Evolutionary conservation across 176 grass and related monocot genomes (phyloP).

Genomic region (Paspalum notatum): DNA sequence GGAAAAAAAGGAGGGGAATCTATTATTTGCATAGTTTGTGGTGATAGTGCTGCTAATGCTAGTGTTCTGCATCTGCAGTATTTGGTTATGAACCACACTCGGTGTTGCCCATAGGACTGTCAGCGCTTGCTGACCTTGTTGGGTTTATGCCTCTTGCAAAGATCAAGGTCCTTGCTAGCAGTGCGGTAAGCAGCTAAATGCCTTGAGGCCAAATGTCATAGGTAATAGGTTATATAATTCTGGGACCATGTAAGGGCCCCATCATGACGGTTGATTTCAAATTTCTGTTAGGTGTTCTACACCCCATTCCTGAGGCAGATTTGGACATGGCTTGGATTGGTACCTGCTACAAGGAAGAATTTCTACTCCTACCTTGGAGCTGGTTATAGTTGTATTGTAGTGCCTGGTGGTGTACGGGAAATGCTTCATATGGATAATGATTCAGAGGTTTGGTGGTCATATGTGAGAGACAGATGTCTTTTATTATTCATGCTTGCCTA

Average conservation of each 20-base stretch:
- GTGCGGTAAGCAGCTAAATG: constrained; percentile 65
- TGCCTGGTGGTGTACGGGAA: constrained; percentile 89
- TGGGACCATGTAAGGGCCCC: not conserved
- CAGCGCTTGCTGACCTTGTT: constrained; percentile 51
- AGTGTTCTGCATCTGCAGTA: constrained; percentile 48
- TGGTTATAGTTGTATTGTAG: constrained; percentile 71
- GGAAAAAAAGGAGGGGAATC: not conserved
- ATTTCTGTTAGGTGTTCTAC: constrained; percentile 74
- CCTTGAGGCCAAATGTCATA: not conserved
- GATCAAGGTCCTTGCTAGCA: constrained; percentile 83
- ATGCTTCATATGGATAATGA: constrained; percentile 84
- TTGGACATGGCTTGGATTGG: constrained; percentile 87
- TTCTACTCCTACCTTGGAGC: constrained; percentile 66
- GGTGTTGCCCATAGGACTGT: constrained; percentile 73
- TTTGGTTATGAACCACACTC: constrained; percentile 93
- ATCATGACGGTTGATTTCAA: not conserved
- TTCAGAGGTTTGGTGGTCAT: constrained; percentile 58
- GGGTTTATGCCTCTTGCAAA: constrained; percentile 83
- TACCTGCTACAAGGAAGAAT: constrained; percentile 78
- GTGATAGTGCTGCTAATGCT: not conserved
- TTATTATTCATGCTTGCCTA: not conserved
- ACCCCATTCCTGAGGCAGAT: constrained; percentile 91
- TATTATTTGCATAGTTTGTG: constrained; percentile 20
- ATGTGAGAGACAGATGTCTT: not conserved
- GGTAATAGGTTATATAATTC: not conserved